Base-by-base conservation (phyloP, 768 basidiomycete species). In the Boletus patriciae region DNA sequence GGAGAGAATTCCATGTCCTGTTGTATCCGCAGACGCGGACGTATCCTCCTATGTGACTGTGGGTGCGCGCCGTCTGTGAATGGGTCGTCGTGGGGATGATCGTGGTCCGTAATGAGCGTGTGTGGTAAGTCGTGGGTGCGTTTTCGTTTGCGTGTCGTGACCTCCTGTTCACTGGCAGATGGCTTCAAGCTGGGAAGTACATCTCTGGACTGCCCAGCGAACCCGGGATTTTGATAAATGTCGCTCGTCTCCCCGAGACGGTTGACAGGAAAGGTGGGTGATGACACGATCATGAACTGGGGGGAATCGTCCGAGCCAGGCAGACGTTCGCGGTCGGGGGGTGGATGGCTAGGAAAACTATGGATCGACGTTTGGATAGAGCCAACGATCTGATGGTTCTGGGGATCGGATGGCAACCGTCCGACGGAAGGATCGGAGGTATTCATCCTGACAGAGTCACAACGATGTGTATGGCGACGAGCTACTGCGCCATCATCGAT, bases 1-100 rank as follows among this genome's bases (percentile, higher is more conserved):
- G 68, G 66, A 12, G 68, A 41, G 12, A 70, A 68, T 43, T 61
- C 58, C n/a, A 51, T 15, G 34, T 55, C 63, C 31, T 40, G 52
- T 38, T 29, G 57, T 9, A 7, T 31, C 43, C 34, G 31, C 45
- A 55, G 27, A 23, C 62, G 58, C 16, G 47, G 58, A 23, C 68
- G 56, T 33, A 21, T 34, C 45, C 54, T 58, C 34, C 52, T 47
- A 11, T 16, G 5, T 13, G 45, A 21, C 7, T 10, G 45, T 9
- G 55, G 18, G 25, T 27, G 19, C 8, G 19, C 23, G 38, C 36
- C 4, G 6, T 52, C 53, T 16, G 45, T 6, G 41, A 10, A 46
- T 25, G 46, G 10, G 29, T 27, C 29, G 6, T 42, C 43, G 33
- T 50, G 27, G 11, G 9, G 52, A 36, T 47, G 6, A 37, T 52